Conservation (phyloP, 257 asterid genomes). For the Fraxinus quadrangulata region DNA sequence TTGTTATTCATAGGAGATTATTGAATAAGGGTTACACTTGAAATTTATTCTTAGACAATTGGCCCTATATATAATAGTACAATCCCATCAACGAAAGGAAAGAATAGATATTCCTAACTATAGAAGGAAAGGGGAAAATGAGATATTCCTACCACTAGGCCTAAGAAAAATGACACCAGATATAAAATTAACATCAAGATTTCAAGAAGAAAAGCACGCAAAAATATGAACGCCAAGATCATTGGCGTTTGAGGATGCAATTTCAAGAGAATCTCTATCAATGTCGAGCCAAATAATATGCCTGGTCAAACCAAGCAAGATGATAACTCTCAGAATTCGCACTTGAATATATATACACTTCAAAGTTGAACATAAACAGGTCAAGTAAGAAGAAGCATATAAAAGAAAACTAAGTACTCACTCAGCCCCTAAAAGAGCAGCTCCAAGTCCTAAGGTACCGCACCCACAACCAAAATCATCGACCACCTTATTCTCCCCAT, state of each 20-base stretch:
- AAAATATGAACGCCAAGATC: constrained; percentile 65
- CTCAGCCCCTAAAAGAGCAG: constrained; percentile 91
- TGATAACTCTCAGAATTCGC: constrained; percentile 3
- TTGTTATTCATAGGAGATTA: too few relatives aligned
- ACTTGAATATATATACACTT: not conserved
- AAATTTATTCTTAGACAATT: too few relatives aligned
- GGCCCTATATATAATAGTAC: too few relatives aligned
- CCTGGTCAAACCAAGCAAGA: constrained; percentile 40
- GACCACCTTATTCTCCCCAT: constrained; percentile 77
- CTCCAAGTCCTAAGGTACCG: constrained; percentile 92
- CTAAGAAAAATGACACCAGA: not conserved
- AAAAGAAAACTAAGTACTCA: constrained; percentile 30
- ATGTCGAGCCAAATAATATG: constrained; percentile 77
- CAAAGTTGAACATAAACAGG: not conserved
- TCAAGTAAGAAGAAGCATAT: not conserved
- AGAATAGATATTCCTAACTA: too few relatives aligned
- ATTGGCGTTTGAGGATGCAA: constrained; percentile 77
- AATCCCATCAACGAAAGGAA: too few relatives aligned
- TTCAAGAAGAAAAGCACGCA: not conserved
- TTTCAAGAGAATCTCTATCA: constrained; percentile 83
- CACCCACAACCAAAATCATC: constrained; percentile 99
- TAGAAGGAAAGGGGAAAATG: too few relatives aligned
- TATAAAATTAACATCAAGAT: not conserved
- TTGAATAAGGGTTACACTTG: too few relatives aligned
- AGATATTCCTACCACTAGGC: too few relatives aligned